Base-by-base conservation (phyloP, 2,329 filamentous ascomycete genomes). In the Trichophyton rubrum region DNA sequence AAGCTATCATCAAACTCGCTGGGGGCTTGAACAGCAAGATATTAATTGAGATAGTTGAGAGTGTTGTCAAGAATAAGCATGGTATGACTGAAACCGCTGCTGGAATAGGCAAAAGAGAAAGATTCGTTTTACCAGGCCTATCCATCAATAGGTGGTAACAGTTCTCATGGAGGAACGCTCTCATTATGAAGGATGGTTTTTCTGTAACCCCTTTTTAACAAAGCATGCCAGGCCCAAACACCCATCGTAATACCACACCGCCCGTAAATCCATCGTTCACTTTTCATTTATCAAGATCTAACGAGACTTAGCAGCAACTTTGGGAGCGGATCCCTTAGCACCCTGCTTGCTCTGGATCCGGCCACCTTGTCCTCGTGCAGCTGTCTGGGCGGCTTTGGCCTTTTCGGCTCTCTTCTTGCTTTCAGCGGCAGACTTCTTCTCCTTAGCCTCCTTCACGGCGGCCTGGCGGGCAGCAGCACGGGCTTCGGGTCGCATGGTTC, bases 351-450 rank as follows among this genome's bases (percentile, higher is more conserved):
- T 91, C 77, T 87, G 82, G 77, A 95, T 89, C 78, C 88, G 86
- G 73, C 79, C 77, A 69, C 83, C 82, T 81, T 90, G 84, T 74
- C 90, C 91, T 81, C 89, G 87, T 75, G 86, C 80, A 69, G 86
- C 83, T 65, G 69, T 72, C 69, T 87, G 84, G 68, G 91, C 91
- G 73, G 71, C 82, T 89, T 97, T 97, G 73, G 93, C 93, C 90
- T 99, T 99, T 81, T 97, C 91, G 63, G 89, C 88, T 89, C 97
- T 99, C 90, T 97, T 99, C 78, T 85, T 86, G 77, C 85, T 88
- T 79, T 89, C 86, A 65, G 85, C 83, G 66, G 85, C 90, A 68
- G 86, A 81, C 84, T 95, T 95, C 90, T 97, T 96, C 79, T 95
- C 91, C 88, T 99, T 99, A 82, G 86, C 89, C 77, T 95, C 90